phyloP scores from a whole-genome alignment of 2,329 filamentous ascomycete species.

The Pseudocercospora eumusae region DNA sequence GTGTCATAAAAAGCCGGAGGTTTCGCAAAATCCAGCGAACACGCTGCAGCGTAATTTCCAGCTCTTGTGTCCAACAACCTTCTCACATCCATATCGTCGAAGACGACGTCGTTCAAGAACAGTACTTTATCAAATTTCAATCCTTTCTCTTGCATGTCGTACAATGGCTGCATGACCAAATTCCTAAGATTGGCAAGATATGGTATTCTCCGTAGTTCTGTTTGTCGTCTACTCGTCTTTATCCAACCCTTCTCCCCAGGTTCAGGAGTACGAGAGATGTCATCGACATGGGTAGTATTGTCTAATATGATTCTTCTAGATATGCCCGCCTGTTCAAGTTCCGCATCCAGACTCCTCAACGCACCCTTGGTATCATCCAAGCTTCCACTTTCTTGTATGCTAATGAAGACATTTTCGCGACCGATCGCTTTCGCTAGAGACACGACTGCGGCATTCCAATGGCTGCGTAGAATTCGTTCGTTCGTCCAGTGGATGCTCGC shows the following conservation, averaged over 20 bases:
- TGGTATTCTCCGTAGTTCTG: conserved; percentile 66
- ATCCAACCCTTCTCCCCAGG: conserved; percentile 61
- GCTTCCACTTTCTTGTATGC: conserved; percentile 68
- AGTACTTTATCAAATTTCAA: conserved; percentile 61
- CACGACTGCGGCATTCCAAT: conserved; percentile 65
- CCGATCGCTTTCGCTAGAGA: conserved; percentile 60
- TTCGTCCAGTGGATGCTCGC: conserved; percentile 70
- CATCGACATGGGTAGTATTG: conserved; percentile 60
- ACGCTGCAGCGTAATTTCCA: conserved; percentile 63
- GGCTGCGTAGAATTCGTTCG: conserved; percentile 58
- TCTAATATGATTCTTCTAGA: conserved; percentile 59
- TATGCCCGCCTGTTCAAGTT: conserved; percentile 57
- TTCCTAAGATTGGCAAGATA: conserved; percentile 68
- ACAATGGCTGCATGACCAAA: conserved; percentile 60
- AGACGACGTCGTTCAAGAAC: conserved; percentile 66
- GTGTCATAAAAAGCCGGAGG: conserved; percentile 62
- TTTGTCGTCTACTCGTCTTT: conserved; percentile 51
- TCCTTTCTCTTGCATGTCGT: conserved; percentile 53
- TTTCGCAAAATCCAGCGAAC: conserved; percentile 61
- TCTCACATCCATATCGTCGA: conserved; percentile 59
- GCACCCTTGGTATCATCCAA: conserved; percentile 68
- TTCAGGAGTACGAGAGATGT: conserved; percentile 51
- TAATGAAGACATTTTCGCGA: conserved; percentile 66
- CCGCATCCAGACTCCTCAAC: conserved; percentile 57
- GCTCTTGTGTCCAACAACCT: conserved; percentile 59